These are phyloP conservation scores for Eimeria praecox DNA, from an alignment of 169 alveolate species.

Conservation along the genomic window DNA sequence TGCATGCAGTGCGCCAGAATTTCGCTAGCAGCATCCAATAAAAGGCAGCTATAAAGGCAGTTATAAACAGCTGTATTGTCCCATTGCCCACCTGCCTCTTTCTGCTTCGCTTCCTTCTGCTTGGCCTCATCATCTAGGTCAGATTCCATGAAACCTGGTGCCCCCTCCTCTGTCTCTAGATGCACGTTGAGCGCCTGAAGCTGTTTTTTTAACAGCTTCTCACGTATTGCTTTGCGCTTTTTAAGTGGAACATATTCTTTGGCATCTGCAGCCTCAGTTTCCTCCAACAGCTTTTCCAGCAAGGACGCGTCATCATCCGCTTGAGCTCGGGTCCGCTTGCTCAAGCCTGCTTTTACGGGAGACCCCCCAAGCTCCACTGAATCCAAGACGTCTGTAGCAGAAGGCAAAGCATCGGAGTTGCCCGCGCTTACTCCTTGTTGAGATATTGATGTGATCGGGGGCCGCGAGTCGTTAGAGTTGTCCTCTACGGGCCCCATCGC, in stretches of 20 bases:
- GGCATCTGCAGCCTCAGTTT: slow-evolving; percentile 56
- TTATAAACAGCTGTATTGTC: not conserved
- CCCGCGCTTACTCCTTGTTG: not conserved
- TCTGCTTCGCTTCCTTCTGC: slow-evolving; percentile 49
- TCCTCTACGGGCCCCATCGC: slow-evolving; percentile 55
- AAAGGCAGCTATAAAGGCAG: not conserved
- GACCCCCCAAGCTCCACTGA: not conserved
- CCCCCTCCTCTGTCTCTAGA: slow-evolving; percentile 68
- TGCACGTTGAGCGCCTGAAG: slow-evolving; percentile 76
- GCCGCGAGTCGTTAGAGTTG: not conserved
- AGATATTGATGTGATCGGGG: not conserved
- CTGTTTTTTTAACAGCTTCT: slow-evolving; percentile 61
- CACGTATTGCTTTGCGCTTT: slow-evolving; percentile 70
- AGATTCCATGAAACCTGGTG: not conserved
- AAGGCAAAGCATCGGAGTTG: not conserved
- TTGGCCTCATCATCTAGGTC: slow-evolving; percentile 49
- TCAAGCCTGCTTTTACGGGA: not conserved
- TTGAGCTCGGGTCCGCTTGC: slow-evolving; percentile 29
- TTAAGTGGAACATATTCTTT: slow-evolving; percentile 75
- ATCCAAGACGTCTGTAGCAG: not conserved
- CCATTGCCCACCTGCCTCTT: slow-evolving; percentile 49
- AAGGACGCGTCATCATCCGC: slow-evolving; percentile 37
- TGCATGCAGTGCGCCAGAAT: not conserved
- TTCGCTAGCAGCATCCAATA: not conserved
- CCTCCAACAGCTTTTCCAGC: slow-evolving; percentile 64